A percentile compares a stretch with the other conserved stretches of the same genome.
These are phyloP conservation scores for Peribolospora baueri DNA, from an alignment of 768 basidiomycete genomes.

Conservation along the genomic window DNA sequence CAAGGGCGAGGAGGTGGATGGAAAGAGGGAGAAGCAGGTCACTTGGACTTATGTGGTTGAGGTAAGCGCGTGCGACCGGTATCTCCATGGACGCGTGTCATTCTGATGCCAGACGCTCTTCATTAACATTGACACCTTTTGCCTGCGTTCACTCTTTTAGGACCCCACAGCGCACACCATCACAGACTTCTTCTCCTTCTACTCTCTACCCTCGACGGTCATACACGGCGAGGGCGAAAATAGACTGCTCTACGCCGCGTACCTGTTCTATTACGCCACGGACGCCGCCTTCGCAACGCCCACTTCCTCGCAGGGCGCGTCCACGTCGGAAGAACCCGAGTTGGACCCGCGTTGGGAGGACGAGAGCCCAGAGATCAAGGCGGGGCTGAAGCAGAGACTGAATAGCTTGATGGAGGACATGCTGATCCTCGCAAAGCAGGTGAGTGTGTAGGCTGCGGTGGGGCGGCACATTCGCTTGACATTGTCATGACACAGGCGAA, in stretches of 20 bases:
- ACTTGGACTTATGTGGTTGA: slow-evolving; percentile 93
- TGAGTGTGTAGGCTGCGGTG: slow-evolving; percentile 11
- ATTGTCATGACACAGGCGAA: too few species aligned
- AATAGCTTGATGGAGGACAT: slow-evolving; percentile 52
- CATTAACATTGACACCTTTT: too few species aligned
- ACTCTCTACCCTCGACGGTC: slow-evolving; percentile 80
- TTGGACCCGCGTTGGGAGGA: slow-evolving; percentile 15
- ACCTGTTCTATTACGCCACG: slow-evolving; percentile 85
- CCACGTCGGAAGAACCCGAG: not conserved
- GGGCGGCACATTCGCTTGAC: not conserved
- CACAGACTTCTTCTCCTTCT: slow-evolving; percentile 93
- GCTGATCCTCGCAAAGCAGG: slow-evolving; percentile 47
- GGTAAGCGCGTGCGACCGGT: slow-evolving; percentile 24
- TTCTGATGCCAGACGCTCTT: too few species aligned
- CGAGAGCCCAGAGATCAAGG: slow-evolving; percentile 36
- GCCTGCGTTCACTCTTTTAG: slow-evolving; percentile 22
- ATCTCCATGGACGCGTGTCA: too few species aligned
- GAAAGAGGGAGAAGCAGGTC: slow-evolving; percentile 50
- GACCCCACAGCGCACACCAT: slow-evolving; percentile 56
- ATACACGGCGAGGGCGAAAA: slow-evolving; percentile 24
- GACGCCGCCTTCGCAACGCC: slow-evolving; percentile 34
- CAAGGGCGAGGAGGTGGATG: slow-evolving; percentile 27
- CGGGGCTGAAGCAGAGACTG: slow-evolving; percentile 41
- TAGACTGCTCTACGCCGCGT: slow-evolving; percentile 58
- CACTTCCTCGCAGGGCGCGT: slow-evolving; percentile 3